Conservation (phyloP, 2,329 filamentous ascomycete genomes). For the Colletotrichum phormii region DNA sequence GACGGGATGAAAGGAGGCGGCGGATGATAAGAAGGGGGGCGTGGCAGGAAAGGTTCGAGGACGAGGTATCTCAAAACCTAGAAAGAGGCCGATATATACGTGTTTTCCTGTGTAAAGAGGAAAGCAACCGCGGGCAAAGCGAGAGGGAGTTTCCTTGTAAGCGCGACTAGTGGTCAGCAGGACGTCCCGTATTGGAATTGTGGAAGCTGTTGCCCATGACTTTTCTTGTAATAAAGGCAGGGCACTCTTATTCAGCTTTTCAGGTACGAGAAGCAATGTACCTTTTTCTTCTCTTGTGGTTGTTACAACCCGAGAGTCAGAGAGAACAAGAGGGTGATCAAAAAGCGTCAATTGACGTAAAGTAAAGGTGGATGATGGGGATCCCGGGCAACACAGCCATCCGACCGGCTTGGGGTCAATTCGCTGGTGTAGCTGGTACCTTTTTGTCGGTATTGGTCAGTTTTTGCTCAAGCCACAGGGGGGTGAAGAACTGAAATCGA, state of each 20-base stretch:
- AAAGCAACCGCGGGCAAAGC: slow-evolving; percentile 19
- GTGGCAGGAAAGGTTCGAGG: neutral
- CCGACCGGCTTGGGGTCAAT: slow-evolving; percentile 28
- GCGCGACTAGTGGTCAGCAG: slow-evolving; percentile 28
- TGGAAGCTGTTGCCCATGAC: slow-evolving; percentile 14
- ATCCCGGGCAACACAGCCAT: slow-evolving; percentile 38
- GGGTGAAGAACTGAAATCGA: neutral
- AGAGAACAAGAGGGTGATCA: slow-evolving; percentile 8
- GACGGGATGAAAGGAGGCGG: slow-evolving; percentile 26
- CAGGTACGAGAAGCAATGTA: neutral
- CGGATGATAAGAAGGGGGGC: neutral
- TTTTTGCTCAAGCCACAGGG: neutral
- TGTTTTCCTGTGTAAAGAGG: neutral
- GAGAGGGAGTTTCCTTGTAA: slow-evolving; percentile 32
- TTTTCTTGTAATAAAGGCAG: neutral
- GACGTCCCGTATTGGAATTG: slow-evolving; percentile 21
- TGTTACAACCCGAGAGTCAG: neutral
- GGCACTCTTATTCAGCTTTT: neutral
- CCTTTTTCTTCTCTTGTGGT: neutral
- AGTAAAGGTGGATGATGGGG: slow-evolving; percentile 30
- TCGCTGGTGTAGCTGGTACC: slow-evolving; percentile 5
- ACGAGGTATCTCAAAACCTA: slow-evolving; percentile 15
- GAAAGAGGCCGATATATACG: slow-evolving; percentile 29
- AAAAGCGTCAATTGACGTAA: slow-evolving; percentile 37
- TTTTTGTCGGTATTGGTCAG: neutral